A percentile compares a stretch with the other conserved stretches of the same genome.
phyloP scores from a whole-genome alignment of 768 basidiomycete genomes.

The Boletus reticuloceps region DNA sequence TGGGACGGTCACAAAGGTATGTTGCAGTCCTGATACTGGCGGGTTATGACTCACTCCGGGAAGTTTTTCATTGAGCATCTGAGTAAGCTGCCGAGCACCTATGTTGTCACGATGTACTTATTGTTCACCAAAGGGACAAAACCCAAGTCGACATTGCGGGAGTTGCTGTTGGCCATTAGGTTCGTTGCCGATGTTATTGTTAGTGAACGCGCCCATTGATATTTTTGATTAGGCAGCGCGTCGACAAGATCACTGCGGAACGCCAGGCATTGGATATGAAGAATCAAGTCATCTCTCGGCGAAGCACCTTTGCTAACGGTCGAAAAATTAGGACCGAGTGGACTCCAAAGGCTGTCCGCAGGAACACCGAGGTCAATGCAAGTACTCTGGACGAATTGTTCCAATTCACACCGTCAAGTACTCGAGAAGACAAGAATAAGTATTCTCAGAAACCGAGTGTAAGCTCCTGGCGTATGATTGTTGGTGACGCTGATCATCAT shows the following conservation, averaged over 20 bases:
- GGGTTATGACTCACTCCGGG: neutral
- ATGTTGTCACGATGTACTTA: neutral
- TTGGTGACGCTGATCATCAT: neutral
- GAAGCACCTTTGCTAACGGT: slow-evolving; percentile 7
- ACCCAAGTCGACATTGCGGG: slow-evolving; percentile 21
- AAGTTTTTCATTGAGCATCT: slow-evolving; percentile 31
- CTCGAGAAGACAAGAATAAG: neutral
- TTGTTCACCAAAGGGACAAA: slow-evolving; percentile 12
- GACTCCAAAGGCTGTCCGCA: slow-evolving; percentile 9
- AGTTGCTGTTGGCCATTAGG: slow-evolving; percentile 24
- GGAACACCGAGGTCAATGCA: slow-evolving; percentile 11
- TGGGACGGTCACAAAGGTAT: slow-evolving; percentile 23
- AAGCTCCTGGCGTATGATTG: neutral
- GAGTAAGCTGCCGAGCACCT: slow-evolving; percentile 12
- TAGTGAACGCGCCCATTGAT: neutral
- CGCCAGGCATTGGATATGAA: slow-evolving; percentile 12
- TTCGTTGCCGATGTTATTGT: slow-evolving; percentile 1
- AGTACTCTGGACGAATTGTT: slow-evolving; percentile 4
- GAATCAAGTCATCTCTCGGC: slow-evolving; percentile 6
- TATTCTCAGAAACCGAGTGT: slow-evolving; percentile 22
- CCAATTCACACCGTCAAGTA: neutral
- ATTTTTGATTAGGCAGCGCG: slow-evolving; percentile 10
- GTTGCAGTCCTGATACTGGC: neutral
- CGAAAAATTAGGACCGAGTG: neutral
- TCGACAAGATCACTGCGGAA: slow-evolving; percentile 14